phyloP scores from a whole-genome alignment of 768 basidiomycete species.

The Leccinellum albellum region DNA sequence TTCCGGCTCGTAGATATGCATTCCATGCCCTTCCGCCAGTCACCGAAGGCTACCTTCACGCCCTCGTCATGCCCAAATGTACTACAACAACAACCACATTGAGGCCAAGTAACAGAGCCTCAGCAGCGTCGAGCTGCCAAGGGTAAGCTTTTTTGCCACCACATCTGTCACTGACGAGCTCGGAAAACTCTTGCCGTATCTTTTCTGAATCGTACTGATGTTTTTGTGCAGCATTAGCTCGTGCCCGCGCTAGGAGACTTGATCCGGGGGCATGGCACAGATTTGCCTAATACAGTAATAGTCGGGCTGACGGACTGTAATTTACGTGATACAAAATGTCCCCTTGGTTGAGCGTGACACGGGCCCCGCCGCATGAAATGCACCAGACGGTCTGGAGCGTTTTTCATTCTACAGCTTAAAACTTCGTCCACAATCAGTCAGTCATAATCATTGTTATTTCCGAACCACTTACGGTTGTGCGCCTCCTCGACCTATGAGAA shows the following conservation, averaged over 20 bases:
- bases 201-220: background rate
- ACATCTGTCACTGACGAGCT: background rate
- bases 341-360: no score
- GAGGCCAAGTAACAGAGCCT: background rate
- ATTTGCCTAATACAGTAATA: no score
- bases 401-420: no score
- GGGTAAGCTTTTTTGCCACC: background rate
- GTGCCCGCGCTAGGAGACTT: background rate
- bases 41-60: conserved; percentile 64
- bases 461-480: conserved; percentile 4
- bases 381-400: no score
- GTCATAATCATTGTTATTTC: background rate
- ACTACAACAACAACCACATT: background rate
- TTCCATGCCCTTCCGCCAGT: conserved; percentile 92
- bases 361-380: no score
- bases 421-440: no score
- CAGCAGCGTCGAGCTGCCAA: background rate
- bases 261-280: no score
- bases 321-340: no score
- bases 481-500: background rate
- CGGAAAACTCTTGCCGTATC: background rate
- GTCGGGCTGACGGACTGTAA: no score
- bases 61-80: conserved; percentile 93
- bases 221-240: background rate
- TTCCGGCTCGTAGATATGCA: conserved; percentile 50